Percentiles rank a stretch among this genome's conserved stretches.
Conservation (phyloP, 306 rosid species). For the Dalbergia cultrata region DNA sequence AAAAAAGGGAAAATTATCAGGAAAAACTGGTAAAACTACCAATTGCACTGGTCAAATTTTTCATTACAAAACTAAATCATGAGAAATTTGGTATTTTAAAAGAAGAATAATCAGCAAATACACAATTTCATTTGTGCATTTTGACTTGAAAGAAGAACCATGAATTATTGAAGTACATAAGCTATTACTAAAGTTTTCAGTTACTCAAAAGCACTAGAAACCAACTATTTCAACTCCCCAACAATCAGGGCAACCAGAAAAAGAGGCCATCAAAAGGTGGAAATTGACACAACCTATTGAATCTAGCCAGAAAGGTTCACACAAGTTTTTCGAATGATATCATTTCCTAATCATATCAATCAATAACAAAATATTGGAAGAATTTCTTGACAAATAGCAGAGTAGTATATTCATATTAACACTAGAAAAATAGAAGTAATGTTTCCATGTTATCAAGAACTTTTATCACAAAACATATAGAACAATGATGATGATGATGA, state of each 20-base stretch:
- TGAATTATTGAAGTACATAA: not conserved
- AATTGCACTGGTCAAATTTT: not conserved
- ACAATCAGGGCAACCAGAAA: not conserved
- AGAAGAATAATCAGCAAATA: not conserved
- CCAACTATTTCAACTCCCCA: not conserved
- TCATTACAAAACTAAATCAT: not conserved
- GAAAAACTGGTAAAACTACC: not conserved
- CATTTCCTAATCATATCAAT: not conserved
- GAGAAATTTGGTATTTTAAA: not conserved
- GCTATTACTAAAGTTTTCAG: not conserved
- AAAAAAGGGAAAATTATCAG: not conserved
- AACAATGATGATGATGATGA: not conserved
- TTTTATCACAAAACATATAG: not conserved
- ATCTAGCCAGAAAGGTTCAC: not conserved
- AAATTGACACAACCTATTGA: not conserved
- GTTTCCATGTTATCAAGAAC: not conserved
- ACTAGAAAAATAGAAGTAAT: not conserved
- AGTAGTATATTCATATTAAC: not conserved
- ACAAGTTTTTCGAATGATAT: not conserved
- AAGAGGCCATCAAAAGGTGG: not conserved
- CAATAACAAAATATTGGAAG: not conserved
- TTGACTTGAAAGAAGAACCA: not conserved
- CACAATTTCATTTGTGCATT: not conserved
- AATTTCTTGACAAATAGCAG: constrained; percentile 12
- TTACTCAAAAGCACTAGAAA: not conserved